Conservation (phyloP, 129 eudicot species). For the Arctium minus region DNA sequence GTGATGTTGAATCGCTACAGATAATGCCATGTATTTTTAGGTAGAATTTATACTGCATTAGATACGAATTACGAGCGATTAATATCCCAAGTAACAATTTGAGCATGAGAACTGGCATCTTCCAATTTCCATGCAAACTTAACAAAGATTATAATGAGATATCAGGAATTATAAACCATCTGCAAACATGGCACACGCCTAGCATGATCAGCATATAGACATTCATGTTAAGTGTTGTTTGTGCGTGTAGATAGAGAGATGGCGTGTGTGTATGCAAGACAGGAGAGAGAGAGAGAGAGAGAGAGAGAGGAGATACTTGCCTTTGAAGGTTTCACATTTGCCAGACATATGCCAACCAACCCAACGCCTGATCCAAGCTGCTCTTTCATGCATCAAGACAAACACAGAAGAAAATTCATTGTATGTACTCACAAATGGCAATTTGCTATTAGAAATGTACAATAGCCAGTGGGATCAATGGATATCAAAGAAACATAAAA, state of each 20-base stretch:
- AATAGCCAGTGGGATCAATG: neutral
- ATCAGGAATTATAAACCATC: neutral
- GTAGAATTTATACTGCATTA: neutral
- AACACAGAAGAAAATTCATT: neutral
- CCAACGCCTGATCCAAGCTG: constrained; percentile 99
- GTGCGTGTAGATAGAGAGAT: neutral
- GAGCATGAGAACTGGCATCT: neutral
- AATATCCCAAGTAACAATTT: neutral
- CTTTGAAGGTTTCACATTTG: constrained; percentile 66
- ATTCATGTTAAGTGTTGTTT: neutral
- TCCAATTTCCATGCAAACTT: neutral
- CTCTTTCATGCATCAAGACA: constrained; percentile 12
- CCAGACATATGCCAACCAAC: constrained; percentile 82
- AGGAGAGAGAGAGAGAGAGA: constrained; percentile 5
- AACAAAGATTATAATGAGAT: neutral
- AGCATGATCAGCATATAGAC: neutral
- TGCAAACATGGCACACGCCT: neutral
- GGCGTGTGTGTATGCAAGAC: neutral
- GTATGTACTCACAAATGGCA: neutral
- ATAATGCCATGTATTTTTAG: neutral
- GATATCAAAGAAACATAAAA: neutral
- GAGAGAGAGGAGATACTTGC: constrained; percentile 34
- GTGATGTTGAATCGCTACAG: neutral
- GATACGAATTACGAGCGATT: neutral
- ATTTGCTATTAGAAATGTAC: neutral